These are phyloP conservation scores for Adansonia digitata DNA, from an alignment of 345 rosid genomes.

Conservation along the genomic window DNA sequence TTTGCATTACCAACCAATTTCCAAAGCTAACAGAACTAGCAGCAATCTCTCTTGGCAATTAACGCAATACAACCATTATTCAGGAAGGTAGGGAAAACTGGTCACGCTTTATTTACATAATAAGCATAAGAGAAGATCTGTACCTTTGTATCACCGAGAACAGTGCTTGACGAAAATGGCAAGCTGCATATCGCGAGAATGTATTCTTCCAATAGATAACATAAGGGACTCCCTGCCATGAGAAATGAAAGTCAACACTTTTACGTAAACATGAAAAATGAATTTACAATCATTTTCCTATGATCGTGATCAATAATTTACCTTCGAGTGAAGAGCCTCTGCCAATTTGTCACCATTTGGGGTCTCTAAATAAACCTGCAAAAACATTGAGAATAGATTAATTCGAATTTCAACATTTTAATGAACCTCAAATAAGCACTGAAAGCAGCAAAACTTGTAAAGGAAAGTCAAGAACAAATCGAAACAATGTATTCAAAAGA, in stretches of 20 bases:
- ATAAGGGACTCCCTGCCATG: conserved; percentile 77
- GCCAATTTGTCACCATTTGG: conserved; percentile 80
- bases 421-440: background rate
- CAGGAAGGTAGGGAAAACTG: background rate
- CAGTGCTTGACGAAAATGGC: conserved; percentile 86
- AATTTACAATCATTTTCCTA: background rate
- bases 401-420: background rate
- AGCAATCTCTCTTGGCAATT: background rate
- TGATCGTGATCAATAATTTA: conserved; percentile 18
- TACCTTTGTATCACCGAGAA: conserved; percentile 86
- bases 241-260: conserved; percentile 14
- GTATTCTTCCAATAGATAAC: conserved; percentile 76
- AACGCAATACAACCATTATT: background rate
- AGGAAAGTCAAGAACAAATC: background rate
- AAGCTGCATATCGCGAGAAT: conserved; percentile 55
- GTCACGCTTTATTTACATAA: background rate
- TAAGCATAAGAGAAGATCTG: conserved; percentile 5
- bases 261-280: background rate
- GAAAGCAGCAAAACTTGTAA: background rate
- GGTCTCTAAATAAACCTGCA: conserved; percentile 83
- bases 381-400: conserved; percentile 7
- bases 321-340: conserved; percentile 85
- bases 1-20: background rate
- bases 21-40: background rate
- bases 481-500: background rate